Evolutionary conservation across 306 rosid species (phyloP), one percentile per base, ranked within the genome.

Genomic region (Rosa lucieae): DNA sequence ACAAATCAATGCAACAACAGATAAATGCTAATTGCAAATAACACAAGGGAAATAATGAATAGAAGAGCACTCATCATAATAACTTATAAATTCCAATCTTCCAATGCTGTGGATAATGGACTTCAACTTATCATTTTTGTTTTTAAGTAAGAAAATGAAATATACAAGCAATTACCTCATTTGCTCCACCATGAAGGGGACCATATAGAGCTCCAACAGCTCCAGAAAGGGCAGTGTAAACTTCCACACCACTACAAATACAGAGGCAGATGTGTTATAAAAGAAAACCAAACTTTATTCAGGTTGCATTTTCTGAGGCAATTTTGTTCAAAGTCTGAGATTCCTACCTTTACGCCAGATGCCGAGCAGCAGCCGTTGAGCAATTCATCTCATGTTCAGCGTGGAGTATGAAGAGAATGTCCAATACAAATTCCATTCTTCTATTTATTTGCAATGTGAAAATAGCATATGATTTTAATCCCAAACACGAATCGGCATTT

Each of bases 311-410:
- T 37, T 67, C 46, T 37, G 9, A 15, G 21, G 46, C 21, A 10
- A 21, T 81, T 86, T 85, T 51, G 20, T 56, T 66, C 18, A 14
- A 23, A 53, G 44, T 59, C 61, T 48, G 75, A 76, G 56, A 73
- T 67, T 70, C 82, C 68, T 85, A 90, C 97, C 98, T 93, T 77
- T 97, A 93, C 17, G 98, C 92, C 76, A 93, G 89, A 84, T 93
- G 98, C 63, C 98, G 89, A 20, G 92, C 97, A 76, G 94, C 80
- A n/a, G 97, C 87, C 15, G 97, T 91, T 58, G 98, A 93, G 83
- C 98, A 93, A 85, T 93, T 93, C 98, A 93, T 93, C 85, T 93
- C 98, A 86, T 93, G 98, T 61, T 93, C 97, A 12, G 98, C 98
- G 69, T 93, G 98, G 56, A 93, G 89, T 75, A 88, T 85, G 86